Evolutionary conservation across 139 green algal species (phyloP), one percentile per base, ranked within the genome.

Genomic region (Yamagishiella unicocca): DNA sequence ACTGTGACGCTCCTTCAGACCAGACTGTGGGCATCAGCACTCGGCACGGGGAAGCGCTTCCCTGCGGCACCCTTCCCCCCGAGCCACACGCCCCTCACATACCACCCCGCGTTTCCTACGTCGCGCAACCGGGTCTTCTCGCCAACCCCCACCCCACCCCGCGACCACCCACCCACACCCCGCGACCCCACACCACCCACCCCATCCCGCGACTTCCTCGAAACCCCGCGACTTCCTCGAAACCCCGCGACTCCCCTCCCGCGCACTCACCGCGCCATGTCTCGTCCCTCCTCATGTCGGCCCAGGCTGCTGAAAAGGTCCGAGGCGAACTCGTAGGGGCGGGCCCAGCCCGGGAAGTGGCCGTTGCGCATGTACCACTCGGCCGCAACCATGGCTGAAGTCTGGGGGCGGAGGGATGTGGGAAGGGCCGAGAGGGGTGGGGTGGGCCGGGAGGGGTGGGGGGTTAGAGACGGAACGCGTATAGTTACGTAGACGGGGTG

Each of bases 331-430:
- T 98, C 95, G 79, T 95, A 97, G 0, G 95, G 95, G 27, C 95
- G 88, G 0, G 84, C 95, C 95, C 95, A 98, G 9, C 94, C 94
- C 0, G 90, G 89, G 84, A 97, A 97, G 81, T 96, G 89, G 33
- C 89, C 86, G 72, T 90, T 92, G 29, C 95, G 91, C 95, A 97
- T 98, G 93, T 98, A 98, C 94, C 95, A 98, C 75, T 98, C 95
- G 4, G 83, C 89, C 14, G 95, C 94, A 43, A 96, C 94, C 53
- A 97, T 88, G 2, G 92, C 93, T 1, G 90, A 95, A 40, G 70
- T 91, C 90, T 88, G 88, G 43, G n/a, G 55, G 50, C 21, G n/a
- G 21, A 66, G 55, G 21, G n/a, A 21, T n/a, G 55, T 29, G 55
- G 55, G 27, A 35, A n/a, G 40, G 38, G 9, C 3, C 22, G 70